Conservation (phyloP, 305 asterid species). For the Fraxinus sp. region DNA sequence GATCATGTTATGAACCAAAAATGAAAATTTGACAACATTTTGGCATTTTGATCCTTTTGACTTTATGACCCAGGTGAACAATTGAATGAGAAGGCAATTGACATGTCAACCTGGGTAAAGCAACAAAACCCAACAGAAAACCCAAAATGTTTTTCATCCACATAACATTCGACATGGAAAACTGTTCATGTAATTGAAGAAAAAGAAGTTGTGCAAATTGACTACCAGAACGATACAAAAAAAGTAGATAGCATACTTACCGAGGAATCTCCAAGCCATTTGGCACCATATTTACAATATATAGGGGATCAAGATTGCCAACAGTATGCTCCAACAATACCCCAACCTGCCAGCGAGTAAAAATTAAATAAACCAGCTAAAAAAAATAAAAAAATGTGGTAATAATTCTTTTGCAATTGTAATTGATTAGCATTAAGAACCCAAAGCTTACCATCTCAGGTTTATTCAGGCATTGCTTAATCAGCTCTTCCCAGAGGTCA, state of each 20-base stretch:
- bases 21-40: background rate
- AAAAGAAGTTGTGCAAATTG: background rate
- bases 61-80: background rate
- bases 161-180: background rate
- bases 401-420: constrained; percentile 1
- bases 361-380: constrained; percentile 18
- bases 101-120: background rate
- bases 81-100: background rate
- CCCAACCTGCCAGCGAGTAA: constrained; percentile 62
- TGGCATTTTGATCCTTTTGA: background rate
- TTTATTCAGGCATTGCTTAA: constrained; percentile 81
- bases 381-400: background rate
- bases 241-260: constrained; percentile 41
- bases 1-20: background rate
- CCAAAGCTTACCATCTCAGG: constrained; percentile 83
- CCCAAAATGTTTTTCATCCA: background rate
- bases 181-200: background rate
- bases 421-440: constrained; percentile 8
- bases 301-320: constrained; percentile 97
- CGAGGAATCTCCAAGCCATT: constrained; percentile 95
- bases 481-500: constrained; percentile 98
- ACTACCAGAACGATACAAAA: constrained; percentile 11
- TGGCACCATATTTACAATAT: constrained; percentile 86
- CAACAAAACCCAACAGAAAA: constrained; percentile 3
- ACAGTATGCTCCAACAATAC: constrained; percentile 93